A percentile compares a stretch with the other conserved stretches of the same genome.
Evolutionary conservation across 148 eudicot species (phyloP).

Genomic region (Dianthus caryophyllus): DNA sequence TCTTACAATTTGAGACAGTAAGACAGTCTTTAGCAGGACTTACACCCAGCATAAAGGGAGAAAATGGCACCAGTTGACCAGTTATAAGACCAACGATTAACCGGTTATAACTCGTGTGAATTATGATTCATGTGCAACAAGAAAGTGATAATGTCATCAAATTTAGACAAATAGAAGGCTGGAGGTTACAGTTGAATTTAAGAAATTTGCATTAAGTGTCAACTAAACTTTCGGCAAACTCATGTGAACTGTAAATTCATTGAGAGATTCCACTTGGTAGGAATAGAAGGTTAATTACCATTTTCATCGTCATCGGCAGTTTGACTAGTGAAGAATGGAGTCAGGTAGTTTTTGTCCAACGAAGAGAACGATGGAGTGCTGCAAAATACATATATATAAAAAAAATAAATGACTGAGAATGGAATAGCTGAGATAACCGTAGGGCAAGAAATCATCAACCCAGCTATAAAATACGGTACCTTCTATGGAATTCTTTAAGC

Average conservation of each 20-base stretch:
- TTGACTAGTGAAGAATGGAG: constrained; percentile 94
- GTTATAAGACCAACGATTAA: no score
- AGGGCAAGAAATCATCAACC: background rate
- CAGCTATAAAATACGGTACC: constrained; percentile 36
- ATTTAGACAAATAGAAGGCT: no score
- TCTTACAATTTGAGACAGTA: no score
- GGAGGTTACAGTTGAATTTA: no score
- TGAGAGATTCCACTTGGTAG: no score
- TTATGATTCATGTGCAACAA: background rate
- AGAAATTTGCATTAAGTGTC: no score
- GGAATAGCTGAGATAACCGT: background rate
- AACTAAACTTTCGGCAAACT: no score
- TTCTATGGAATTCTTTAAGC: constrained; percentile 81
- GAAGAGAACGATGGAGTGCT: constrained; percentile 85
- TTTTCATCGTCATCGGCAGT: constrained; percentile 64
- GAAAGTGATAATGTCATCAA: no score
- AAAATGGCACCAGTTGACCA: no score
- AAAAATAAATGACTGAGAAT: background rate
- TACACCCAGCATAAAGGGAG: background rate
- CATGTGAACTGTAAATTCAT: no score
- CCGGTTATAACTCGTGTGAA: background rate
- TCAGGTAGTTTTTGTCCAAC: constrained; percentile 86
- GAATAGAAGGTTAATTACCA: constrained; percentile 34
- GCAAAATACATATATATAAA: constrained; percentile 25
- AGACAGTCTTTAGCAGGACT: no score